Evolutionary conservation across 805 yeast species (phyloP).

Genomic region (Wickerhamomyces bovis): DNA sequence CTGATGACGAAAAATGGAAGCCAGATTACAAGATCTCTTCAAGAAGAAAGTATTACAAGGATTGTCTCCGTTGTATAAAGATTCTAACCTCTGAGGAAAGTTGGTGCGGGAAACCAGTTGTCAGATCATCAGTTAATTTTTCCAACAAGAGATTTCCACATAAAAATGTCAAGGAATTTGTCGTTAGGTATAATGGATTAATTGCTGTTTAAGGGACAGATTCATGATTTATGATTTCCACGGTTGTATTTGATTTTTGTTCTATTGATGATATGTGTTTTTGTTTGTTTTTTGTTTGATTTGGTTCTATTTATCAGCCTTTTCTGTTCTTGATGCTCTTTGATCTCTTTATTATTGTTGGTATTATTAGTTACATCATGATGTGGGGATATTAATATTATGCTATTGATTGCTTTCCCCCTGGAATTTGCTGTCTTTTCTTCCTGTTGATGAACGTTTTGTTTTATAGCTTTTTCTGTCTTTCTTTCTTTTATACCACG

Average conservation of each 20-base stretch:
- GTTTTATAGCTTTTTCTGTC: not conserved
- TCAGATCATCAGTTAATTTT: too few relatives aligned
- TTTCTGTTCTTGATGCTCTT: not conserved
- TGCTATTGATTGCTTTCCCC: too few relatives aligned
- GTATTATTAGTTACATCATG: too few relatives aligned
- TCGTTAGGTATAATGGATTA: constrained; percentile 11
- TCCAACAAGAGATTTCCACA: constrained; percentile 1
- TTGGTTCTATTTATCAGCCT: not conserved
- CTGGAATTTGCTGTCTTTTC: too few relatives aligned
- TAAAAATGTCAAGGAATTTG: constrained; percentile 6
- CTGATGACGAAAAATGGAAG: constrained; percentile 34
- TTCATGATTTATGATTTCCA: not conserved
- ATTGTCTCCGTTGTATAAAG: constrained; percentile 51
- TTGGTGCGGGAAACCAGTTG: constrained; percentile 43
- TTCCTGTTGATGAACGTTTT: not conserved
- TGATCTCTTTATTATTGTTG: not conserved
- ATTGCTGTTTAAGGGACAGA: not conserved
- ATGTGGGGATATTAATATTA: not conserved
- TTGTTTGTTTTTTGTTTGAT: not conserved
- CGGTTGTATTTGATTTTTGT: not conserved
- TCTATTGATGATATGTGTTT: not conserved
- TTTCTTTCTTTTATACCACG: not conserved
- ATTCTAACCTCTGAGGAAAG: constrained; percentile 45
- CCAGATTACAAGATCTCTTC: constrained; percentile 36
- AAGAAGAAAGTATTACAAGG: constrained; percentile 38